Percentiles rank a stretch among this genome's conserved stretches.
phyloP scores from a whole-genome alignment of 768 basidiomycete species.

The Mycena indigotica region DNA sequence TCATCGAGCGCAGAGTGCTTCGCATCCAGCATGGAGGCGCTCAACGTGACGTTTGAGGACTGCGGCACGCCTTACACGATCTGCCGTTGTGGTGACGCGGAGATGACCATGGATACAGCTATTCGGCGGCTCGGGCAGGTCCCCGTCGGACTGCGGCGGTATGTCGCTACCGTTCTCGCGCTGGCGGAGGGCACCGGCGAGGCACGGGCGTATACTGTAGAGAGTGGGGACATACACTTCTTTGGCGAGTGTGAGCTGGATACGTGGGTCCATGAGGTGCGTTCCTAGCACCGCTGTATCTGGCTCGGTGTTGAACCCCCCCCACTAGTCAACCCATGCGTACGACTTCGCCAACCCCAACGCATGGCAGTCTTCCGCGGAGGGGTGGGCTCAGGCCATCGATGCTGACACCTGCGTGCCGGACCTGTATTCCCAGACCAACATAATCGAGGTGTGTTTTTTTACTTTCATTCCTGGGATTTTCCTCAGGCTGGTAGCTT shows the following conservation, averaged over 20 bases:
- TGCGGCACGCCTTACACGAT: constrained; percentile 29
- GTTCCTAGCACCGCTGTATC: too few relatives aligned
- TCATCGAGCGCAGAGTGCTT: constrained; percentile 21
- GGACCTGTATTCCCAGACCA: constrained; percentile 31
- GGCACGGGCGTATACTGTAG: constrained; percentile 30
- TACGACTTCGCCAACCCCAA: constrained; percentile 30
- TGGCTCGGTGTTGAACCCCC: too few relatives aligned
- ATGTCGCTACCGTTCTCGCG: constrained; percentile 27
- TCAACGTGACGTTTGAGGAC: constrained; percentile 32
- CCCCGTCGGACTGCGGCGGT: constrained; percentile 36
- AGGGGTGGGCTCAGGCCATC: constrained; percentile 27
- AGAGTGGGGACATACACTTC: constrained; percentile 32
- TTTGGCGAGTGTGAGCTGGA: constrained; percentile 31
- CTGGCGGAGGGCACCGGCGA: constrained; percentile 15
- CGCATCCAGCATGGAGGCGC: constrained; percentile 21
- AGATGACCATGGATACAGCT: constrained; percentile 30
- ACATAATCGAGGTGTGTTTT: constrained; percentile 30
- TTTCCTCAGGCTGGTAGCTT: too few relatives aligned
- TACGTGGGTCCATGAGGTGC: constrained; percentile 37
- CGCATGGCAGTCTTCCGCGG: constrained; percentile 22
- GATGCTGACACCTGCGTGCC: constrained; percentile 33
- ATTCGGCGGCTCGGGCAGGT: constrained; percentile 31
- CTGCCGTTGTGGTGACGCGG: constrained; percentile 32
- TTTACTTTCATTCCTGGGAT: neutral
- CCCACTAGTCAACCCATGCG: constrained; percentile 35